phyloP scores from a whole-genome alignment of 2,329 filamentous ascomycete genomes.

The Waltergamsia citrina region DNA sequence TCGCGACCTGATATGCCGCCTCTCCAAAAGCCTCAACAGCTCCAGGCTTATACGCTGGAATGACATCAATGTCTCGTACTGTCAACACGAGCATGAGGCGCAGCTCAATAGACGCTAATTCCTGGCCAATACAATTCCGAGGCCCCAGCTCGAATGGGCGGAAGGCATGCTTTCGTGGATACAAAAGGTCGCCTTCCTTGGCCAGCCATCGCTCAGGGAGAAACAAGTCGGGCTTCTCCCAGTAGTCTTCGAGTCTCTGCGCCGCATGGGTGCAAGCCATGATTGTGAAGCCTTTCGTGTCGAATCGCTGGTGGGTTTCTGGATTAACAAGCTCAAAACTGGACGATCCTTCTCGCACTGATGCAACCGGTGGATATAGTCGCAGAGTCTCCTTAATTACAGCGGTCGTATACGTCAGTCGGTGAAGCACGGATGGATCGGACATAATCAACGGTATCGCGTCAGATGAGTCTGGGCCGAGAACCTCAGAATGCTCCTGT shows the following conservation, averaged over 20 bases:
- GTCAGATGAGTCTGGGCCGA: slow-evolving; percentile 23
- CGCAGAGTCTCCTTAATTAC: slow-evolving; percentile 44
- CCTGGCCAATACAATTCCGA: slow-evolving; percentile 39
- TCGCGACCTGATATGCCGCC: background rate
- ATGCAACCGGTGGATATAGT: slow-evolving; percentile 36
- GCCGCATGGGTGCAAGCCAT: slow-evolving; percentile 13
- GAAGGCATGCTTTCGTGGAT: slow-evolving; percentile 14
- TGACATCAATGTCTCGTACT: background rate
- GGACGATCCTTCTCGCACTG: slow-evolving; percentile 22
- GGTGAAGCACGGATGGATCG: slow-evolving; percentile 35
- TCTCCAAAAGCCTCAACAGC: background rate
- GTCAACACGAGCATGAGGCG: background rate
- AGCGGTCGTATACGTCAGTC: slow-evolving; percentile 39
- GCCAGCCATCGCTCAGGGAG: slow-evolving; percentile 29
- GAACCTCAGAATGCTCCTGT: slow-evolving; percentile 26
- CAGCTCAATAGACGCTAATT: slow-evolving; percentile 36
- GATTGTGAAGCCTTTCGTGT: slow-evolving; percentile 12
- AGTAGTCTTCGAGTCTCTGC: slow-evolving; percentile 17
- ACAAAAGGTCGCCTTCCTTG: slow-evolving; percentile 12
- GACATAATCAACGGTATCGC: slow-evolving; percentile 26
- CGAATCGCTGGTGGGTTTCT: slow-evolving; percentile 13
- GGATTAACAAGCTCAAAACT: background rate
- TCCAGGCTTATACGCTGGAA: background rate
- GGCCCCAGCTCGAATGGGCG: slow-evolving; percentile 36
- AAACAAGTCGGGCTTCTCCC: slow-evolving; percentile 26